Percentiles rank a stretch among this genome's conserved stretches.
These are phyloP conservation scores for Colletotrichum camelliae DNA, from an alignment of 2,329 filamentous ascomycete genomes.

Conservation along the genomic window DNA sequence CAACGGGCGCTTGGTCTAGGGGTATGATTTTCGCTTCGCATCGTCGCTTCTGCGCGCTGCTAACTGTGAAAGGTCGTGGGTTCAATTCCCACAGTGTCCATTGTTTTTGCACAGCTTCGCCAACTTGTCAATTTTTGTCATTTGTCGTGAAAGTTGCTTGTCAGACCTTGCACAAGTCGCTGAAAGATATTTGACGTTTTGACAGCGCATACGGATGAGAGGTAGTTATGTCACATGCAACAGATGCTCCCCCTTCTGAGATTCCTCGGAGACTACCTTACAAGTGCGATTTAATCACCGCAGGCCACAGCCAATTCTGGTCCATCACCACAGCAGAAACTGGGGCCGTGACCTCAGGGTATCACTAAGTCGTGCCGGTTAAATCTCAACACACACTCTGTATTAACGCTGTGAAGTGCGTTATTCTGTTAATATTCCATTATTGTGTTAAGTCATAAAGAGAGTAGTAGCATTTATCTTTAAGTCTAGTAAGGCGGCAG, in stretches of 20 bases:
- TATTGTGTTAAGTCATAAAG: too few species aligned
- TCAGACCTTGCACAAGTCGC: rapidly evolving
- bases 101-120: not conserved
- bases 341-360: not conserved
- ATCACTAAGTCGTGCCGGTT: not conserved
- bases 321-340: not conserved
- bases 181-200: not conserved
- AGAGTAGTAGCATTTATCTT: too few species aligned
- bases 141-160: not conserved
- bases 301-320: not conserved
- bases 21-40: constrained; percentile 22
- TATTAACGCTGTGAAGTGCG: rapidly evolving
- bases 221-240: rapidly evolving
- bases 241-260: not conserved
- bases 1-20: constrained; percentile 19
- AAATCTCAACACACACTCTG: not conserved
- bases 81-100: constrained; percentile 22
- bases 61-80: constrained; percentile 12
- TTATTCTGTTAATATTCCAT: not conserved
- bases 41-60: not conserved
- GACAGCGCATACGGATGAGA: not conserved
- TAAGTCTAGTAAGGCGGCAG: too few species aligned
- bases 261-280: not conserved
- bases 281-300: too few species aligned
- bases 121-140: rapidly evolving